Evolutionary conservation across 164 flowering plant species (phyloP).

Genomic region (Magnolia officinalis): DNA sequence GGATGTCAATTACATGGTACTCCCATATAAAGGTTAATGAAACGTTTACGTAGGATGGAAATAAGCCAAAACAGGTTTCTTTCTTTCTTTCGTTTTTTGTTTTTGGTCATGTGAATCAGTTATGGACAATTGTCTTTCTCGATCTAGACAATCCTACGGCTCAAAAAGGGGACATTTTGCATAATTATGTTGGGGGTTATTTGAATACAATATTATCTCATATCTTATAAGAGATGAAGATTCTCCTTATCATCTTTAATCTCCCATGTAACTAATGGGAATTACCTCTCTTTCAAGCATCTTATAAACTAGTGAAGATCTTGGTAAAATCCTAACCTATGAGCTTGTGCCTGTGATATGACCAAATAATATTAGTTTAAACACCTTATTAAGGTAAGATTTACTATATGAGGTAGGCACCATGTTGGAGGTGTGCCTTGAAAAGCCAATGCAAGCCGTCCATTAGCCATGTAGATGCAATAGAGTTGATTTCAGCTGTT

Average conservation of each 20-base stretch:
- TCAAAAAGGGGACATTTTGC: neutral
- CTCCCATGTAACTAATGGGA: neutral
- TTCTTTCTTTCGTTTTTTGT: no score
- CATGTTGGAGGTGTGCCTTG: no score
- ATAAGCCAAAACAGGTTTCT: neutral
- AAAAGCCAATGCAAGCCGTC: no score
- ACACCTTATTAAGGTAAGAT: no score
- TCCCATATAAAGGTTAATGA: conserved; percentile 1
- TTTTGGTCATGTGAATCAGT: neutral
- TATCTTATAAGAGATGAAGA: neutral
- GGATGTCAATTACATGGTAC: neutral
- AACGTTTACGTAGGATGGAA: neutral
- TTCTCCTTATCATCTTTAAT: neutral
- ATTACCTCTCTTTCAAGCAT: neutral
- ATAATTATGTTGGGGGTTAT: neutral
- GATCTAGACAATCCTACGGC: neutral
- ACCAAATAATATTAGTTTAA: no score
- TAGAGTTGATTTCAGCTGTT: no score
- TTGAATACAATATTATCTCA: neutral
- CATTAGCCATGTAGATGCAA: no score
- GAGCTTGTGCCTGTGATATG: neutral
- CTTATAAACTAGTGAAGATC: neutral
- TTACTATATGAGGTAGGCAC: no score
- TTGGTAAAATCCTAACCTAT: neutral
- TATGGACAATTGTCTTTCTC: neutral